A percentile compares a stretch with the other conserved stretches of the same genome.
Evolutionary conservation across 345 rosid species (phyloP).

Genomic region (Camelina neglecta): DNA sequence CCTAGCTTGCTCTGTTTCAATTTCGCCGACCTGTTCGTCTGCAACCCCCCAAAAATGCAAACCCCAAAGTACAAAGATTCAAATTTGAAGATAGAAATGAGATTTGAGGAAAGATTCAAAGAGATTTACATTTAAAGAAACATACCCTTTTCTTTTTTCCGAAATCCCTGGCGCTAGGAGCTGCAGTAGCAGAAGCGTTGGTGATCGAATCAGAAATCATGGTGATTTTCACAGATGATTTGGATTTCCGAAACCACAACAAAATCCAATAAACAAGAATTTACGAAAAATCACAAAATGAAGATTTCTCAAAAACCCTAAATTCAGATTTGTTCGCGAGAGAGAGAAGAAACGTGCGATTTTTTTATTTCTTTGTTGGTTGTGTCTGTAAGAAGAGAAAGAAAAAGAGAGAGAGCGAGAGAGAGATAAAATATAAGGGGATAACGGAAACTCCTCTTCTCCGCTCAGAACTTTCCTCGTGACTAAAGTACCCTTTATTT

Average conservation of each 20-base stretch:
- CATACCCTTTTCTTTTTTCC: constrained; percentile 81
- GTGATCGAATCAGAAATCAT: constrained; percentile 78
- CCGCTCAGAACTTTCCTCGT: constrained; percentile 46
- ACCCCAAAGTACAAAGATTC: neutral
- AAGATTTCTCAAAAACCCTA: constrained; percentile 63
- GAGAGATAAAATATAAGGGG: constrained; percentile 43
- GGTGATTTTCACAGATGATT: constrained; percentile 34
- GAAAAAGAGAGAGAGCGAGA: constrained; percentile 44
- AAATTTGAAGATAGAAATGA: neutral
- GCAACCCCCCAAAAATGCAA: constrained; percentile 36
- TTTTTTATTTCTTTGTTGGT: constrained; percentile 21
- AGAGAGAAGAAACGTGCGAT: constrained; percentile 42
- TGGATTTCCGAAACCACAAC: neutral
- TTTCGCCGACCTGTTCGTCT: constrained; percentile 90
- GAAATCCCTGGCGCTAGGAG: constrained; percentile 61
- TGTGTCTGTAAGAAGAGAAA: constrained; percentile 37
- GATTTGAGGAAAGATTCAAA: neutral
- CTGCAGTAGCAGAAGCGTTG: constrained; percentile 55
- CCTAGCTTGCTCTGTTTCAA: constrained; percentile 93
- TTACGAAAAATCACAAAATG: neutral
- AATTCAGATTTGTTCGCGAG: constrained; percentile 45
- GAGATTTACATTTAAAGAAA: neutral
- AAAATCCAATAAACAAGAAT: neutral
- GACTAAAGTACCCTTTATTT: constrained; percentile 31
- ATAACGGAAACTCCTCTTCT: constrained; percentile 82